A percentile compares a stretch with the other conserved stretches of the same genome.
These are phyloP conservation scores for Entophlyctis luteolus DNA, from an alignment of 192 early-diverging fungal genomes.

Conservation along the genomic window DNA sequence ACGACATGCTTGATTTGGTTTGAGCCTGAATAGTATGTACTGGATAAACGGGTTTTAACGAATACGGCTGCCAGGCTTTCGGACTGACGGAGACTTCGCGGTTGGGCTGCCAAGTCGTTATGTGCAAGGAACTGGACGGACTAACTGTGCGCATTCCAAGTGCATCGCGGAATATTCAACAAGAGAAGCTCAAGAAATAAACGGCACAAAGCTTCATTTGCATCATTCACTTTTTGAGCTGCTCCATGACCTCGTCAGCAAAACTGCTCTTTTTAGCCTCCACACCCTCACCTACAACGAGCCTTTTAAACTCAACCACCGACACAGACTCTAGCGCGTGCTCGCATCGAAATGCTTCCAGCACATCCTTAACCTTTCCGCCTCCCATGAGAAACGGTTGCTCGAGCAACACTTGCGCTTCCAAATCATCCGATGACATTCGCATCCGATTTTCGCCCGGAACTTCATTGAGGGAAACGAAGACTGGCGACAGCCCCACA, in stretches of 20 bases:
- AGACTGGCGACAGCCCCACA: slow-evolving; percentile 73
- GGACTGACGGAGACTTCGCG: slow-evolving; percentile 57
- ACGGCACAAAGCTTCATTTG: no score
- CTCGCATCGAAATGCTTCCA: slow-evolving; percentile 45
- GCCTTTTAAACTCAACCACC: slow-evolving; percentile 69
- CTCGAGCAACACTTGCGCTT: slow-evolving; percentile 58
- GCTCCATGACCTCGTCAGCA: slow-evolving; percentile 71
- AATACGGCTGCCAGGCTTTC: not conserved
- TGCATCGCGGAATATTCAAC: slow-evolving; percentile 81
- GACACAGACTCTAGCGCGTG: slow-evolving; percentile 24
- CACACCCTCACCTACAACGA: slow-evolving; percentile 82
- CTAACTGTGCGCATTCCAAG: slow-evolving; percentile 83
- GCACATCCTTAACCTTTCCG: slow-evolving; percentile 64
- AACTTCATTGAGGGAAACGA: slow-evolving; percentile 14
- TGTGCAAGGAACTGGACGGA: slow-evolving; percentile 83
- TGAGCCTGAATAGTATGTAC: slow-evolving; percentile 86
- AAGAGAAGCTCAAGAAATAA: slow-evolving; percentile 30
- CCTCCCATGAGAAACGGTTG: slow-evolving; percentile 78
- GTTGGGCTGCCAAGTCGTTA: slow-evolving; percentile 86
- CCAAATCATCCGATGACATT: slow-evolving; percentile 31
- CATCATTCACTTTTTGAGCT: no score
- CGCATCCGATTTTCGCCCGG: not conserved
- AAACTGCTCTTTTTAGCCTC: slow-evolving; percentile 73
- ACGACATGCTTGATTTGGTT: slow-evolving; percentile 98
- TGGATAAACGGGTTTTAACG: not conserved